Base-by-base conservation (phyloP, 768 basidiomycete species). In the Pulveroboletus frians region DNA sequence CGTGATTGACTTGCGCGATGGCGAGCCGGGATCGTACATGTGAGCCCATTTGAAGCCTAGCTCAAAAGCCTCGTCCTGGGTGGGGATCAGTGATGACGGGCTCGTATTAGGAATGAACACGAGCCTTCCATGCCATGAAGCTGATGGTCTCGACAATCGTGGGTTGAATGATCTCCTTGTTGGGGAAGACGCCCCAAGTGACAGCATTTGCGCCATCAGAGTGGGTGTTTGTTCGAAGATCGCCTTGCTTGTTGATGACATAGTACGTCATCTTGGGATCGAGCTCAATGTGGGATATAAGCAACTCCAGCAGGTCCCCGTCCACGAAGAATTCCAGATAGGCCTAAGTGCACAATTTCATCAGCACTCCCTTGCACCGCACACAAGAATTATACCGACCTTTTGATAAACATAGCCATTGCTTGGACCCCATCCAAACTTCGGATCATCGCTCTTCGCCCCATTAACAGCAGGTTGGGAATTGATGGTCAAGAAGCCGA, bases 151-250 rank as follows among this genome's bases (percentile, higher is more conserved):
- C 94, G 18, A 97, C 94, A 53, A 96, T 92, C 17, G 94, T 97
- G 18, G 94, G 94, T 64, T 95, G 92, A 40, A 95, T 73, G 58
- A 96, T 89, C 73, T 96, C 94, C 69, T 97, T 97, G 48, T 91
- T 90, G 5, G 94, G 92, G 77, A 95, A 97, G 9, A 96, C 91
- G 54, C 94, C 94, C 94, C 94, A 97, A 1, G 94, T 97, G 15
- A 97, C 92, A n/a, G 94, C 94, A 59, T 96, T 97, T 23, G 96
- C 94, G 3, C 94, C 92, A 43, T 96, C 93, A 2, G 86, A 89
- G 59, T 92, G 88, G 14, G 84, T 93, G 74, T 98, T 99, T 42
- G 96, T 97, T 47, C 85, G 81, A 43, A 99, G 74, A 66, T 98
- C 94, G 35, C 96, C 96, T 36, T 84, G 81, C 67, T 87, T 91